These are phyloP conservation scores for Colletotrichum australisinense DNA, from an alignment of 2,329 filamentous ascomycete genomes.

Conservation along the genomic window DNA sequence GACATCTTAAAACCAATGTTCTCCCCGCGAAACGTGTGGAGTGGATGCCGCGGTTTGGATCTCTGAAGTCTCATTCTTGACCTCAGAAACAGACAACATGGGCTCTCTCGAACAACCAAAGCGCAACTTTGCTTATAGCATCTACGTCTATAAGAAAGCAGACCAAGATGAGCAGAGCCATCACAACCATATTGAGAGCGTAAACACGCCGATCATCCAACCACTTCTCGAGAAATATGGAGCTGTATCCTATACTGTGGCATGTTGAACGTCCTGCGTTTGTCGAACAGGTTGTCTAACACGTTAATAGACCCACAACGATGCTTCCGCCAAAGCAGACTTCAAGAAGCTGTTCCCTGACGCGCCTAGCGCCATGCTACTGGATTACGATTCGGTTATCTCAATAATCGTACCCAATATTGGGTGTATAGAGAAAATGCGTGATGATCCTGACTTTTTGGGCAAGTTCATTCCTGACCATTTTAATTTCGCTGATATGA, in stretches of 20 bases:
- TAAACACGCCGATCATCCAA: not conserved
- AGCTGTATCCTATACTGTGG: not conserved
- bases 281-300: not conserved
- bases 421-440: conserved; percentile 14
- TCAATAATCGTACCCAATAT: conserved; percentile 9
- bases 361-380: not conserved
- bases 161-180: conserved; percentile 18
- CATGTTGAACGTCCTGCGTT: not conserved
- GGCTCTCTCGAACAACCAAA: not conserved
- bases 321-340: not conserved
- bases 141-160: conserved; percentile 10
- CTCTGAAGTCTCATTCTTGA: not conserved
- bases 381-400: conserved; percentile 9
- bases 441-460: conserved; percentile 11
- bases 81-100: not conserved
- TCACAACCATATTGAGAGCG: not conserved
- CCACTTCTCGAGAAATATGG: conserved; percentile 13
- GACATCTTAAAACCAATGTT: too few species aligned
- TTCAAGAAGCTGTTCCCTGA: conserved; percentile 10
- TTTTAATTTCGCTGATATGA: conserved; percentile 26
- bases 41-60: too few species aligned
- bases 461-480: conserved; percentile 12
- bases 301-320: not conserved
- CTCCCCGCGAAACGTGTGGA: too few species aligned
- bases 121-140: conserved; percentile 7